Conservation (phyloP, 129 eudicot species). For the Smallanthus sonchifolius region DNA sequence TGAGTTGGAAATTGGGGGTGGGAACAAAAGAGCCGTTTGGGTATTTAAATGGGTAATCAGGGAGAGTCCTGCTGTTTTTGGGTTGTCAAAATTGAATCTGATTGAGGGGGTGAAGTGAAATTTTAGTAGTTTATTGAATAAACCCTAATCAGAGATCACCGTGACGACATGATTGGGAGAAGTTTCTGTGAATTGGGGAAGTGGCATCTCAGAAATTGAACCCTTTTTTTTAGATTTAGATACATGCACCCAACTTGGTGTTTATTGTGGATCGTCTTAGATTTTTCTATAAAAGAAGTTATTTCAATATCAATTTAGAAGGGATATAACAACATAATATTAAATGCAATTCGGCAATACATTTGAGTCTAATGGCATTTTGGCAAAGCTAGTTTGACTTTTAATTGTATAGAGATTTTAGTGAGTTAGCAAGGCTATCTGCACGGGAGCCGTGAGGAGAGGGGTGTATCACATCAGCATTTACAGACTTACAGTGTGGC, state of each 20-base stretch:
- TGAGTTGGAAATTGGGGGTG: constrained; percentile 12
- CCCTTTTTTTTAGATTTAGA: background rate
- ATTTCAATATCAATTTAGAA: background rate
- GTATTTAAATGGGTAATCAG: constrained; percentile 11
- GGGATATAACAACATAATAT: background rate
- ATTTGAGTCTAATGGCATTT: too few species aligned
- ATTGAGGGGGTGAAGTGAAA: constrained; percentile 22
- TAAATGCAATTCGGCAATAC: too few species aligned
- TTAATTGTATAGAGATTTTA: too few species aligned
- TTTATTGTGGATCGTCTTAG: background rate
- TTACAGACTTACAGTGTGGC: too few species aligned
- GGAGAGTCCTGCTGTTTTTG: constrained; percentile 14
- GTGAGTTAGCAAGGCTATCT: too few species aligned
- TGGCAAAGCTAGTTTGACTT: too few species aligned
- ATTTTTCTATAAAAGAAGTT: background rate
- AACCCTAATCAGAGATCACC: constrained; percentile 17
- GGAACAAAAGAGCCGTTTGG: constrained; percentile 9
- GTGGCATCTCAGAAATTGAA: background rate
- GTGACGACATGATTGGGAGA: constrained; percentile 17
- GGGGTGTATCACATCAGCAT: too few species aligned
- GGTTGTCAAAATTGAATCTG: constrained; percentile 31
- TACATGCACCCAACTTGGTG: background rate
- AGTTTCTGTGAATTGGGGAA: constrained; percentile 14
- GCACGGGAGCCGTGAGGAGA: too few species aligned
- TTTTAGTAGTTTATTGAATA: background rate